phyloP scores from a whole-genome alignment of 805 yeast species.

The Candida cerambycidarum region DNA sequence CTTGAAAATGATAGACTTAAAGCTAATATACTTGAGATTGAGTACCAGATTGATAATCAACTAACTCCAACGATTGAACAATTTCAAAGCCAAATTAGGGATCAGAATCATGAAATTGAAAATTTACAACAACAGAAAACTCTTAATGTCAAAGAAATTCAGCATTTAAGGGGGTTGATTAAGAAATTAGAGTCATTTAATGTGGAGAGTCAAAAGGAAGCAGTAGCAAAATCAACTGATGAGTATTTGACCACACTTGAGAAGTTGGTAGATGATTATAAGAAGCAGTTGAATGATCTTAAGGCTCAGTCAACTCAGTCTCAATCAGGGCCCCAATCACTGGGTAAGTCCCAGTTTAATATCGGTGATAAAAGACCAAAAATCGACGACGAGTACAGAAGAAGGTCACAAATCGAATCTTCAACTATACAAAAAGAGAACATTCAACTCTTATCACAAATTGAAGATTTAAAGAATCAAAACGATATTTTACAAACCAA shows the following conservation, averaged over 20 bases:
- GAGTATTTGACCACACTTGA: constrained; percentile 44
- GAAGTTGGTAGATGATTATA: constrained; percentile 55
- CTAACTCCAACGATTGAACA: constrained; percentile 11
- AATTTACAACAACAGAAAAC: constrained; percentile 51
- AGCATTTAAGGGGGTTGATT: constrained; percentile 55
- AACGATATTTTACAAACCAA: constrained; percentile 37
- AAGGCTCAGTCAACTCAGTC: constrained; percentile 27
- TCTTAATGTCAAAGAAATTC: constrained; percentile 58
- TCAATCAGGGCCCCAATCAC: too few relatives aligned
- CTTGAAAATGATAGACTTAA: constrained; percentile 19
- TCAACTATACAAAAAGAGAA: constrained; percentile 37
- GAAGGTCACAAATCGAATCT: constrained; percentile 15
- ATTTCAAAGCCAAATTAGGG: constrained; percentile 14
- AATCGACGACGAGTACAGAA: constrained; percentile 20
- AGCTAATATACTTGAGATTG: constrained; percentile 14
- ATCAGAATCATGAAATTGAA: constrained; percentile 21
- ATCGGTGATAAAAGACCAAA: constrained; percentile 27
- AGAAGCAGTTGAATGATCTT: constrained; percentile 47
- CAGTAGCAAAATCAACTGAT: constrained; percentile 28
- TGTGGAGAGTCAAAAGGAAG: constrained; percentile 21
- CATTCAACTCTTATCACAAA: constrained; percentile 33
- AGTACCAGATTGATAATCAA: constrained; percentile 15
- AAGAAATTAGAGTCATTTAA: constrained; percentile 44
- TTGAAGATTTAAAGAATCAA: constrained; percentile 37
- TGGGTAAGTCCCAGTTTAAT: too few relatives aligned